phyloP scores from a whole-genome alignment of 306 rosid species.

The Corylus heterophylla region DNA sequence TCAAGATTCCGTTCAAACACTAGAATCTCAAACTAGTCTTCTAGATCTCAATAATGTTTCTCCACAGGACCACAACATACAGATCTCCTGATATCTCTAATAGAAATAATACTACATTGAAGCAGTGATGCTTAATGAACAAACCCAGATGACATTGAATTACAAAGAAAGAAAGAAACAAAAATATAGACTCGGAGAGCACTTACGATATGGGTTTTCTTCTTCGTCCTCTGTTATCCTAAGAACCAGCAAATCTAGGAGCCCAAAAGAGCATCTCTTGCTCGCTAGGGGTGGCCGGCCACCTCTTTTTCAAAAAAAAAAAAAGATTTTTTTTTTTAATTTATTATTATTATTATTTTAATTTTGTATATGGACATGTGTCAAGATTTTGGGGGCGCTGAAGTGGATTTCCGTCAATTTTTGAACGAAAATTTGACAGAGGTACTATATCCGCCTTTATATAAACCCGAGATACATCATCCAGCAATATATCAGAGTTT shows the following conservation, averaged over 20 bases:
- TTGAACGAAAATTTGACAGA: no score
- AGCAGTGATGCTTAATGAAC: background rate
- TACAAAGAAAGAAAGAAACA: constrained; percentile 5
- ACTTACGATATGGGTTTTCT: constrained; percentile 36
- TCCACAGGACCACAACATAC: background rate
- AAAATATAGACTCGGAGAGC: constrained; percentile 6
- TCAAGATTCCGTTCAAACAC: background rate
- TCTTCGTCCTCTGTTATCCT: background rate
- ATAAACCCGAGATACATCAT: no score
- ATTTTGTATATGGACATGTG: no score
- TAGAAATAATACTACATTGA: background rate
- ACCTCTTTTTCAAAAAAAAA: no score
- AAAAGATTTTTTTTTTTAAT: no score
- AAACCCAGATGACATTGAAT: background rate
- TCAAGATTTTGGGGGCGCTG: no score
- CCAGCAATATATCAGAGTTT: no score
- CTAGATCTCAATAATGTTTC: constrained; percentile 6
- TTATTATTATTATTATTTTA: no score
- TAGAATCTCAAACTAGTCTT: background rate
- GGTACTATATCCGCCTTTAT: no score
- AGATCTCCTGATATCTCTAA: constrained; percentile 21
- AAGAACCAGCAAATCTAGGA: constrained; percentile 42
- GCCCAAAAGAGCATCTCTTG: constrained; percentile 30
- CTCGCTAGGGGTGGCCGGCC: background rate
- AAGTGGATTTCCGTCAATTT: no score